Evolutionary conservation across 495 filamentous ascomycete genomes (phyloP).

Genomic region (Pyronema omphalodes): DNA sequence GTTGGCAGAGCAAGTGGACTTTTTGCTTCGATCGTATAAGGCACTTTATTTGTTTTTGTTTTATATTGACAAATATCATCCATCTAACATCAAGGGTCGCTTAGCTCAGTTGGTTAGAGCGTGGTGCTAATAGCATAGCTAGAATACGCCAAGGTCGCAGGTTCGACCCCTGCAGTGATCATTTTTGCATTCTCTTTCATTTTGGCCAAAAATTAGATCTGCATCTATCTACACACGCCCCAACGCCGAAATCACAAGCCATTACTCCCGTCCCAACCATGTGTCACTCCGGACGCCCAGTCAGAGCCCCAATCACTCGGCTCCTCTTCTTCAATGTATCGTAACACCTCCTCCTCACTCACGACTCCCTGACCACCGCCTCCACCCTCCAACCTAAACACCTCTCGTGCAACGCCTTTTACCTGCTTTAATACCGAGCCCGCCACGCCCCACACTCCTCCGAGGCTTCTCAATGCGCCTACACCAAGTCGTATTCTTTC

Average conservation of each 20-base stretch:
- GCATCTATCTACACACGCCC: neutral
- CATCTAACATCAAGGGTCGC: no score
- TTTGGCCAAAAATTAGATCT: no score
- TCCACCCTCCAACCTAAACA: constrained; percentile 38
- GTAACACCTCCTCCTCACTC: constrained; percentile 19
- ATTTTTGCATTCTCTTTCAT: no score
- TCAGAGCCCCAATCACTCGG: constrained; percentile 15
- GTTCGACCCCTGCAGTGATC: no score
- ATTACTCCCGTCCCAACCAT: constrained; percentile 1
- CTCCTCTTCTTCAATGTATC: constrained; percentile 21
- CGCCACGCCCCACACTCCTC: constrained; percentile 61
- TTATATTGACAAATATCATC: no score
- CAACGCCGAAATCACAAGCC: neutral
- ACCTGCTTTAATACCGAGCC: constrained; percentile 56
- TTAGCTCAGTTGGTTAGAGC: no score
- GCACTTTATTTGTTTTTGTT: no score
- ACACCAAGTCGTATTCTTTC: constrained; percentile 66
- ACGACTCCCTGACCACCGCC: constrained; percentile 17
- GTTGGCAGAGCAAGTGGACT: no score
- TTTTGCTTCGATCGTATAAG: no score
- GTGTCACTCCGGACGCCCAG: neutral
- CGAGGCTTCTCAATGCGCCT: constrained; percentile 59
- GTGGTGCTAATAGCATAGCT: no score
- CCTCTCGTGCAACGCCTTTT: constrained; percentile 46
- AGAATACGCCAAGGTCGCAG: no score